Evolutionary conservation across 345 rosid species (phyloP).

Genomic region (Viola odorata): DNA sequence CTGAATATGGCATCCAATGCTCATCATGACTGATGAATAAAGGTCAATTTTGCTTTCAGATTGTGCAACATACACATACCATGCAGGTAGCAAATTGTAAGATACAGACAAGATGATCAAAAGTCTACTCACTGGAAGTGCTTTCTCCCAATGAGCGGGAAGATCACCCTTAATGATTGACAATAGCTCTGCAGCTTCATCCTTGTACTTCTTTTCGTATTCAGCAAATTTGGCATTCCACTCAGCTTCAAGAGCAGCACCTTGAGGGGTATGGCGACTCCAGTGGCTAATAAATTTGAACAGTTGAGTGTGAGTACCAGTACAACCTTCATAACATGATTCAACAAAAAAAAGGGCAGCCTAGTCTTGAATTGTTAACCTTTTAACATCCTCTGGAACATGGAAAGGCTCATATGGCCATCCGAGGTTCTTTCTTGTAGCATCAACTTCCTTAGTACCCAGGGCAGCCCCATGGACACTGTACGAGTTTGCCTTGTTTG

Average conservation of each 20-base stretch:
- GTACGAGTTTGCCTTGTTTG: constrained; percentile 91
- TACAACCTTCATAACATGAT: background rate
- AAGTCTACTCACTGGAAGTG: constrained; percentile 67
- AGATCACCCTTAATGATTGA: constrained; percentile 69
- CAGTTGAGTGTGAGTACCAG: constrained; percentile 6
- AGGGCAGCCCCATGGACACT: constrained; percentile 97
- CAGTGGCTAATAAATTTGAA: constrained; percentile 61
- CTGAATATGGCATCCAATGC: background rate
- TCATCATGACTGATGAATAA: background rate
- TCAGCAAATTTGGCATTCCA: constrained; percentile 85
- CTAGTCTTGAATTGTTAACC: constrained; percentile 34
- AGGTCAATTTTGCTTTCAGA: background rate
- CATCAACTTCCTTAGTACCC: constrained; percentile 98
- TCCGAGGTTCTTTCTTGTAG: constrained; percentile 93
- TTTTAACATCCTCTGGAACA: constrained; percentile 90
- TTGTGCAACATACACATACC: no score
- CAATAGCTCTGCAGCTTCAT: constrained; percentile 90
- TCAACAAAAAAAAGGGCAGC: background rate
- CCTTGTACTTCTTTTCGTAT: constrained; percentile 79
- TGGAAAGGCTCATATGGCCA: constrained; percentile 94
- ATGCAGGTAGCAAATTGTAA: no score
- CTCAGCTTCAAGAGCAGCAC: constrained; percentile 74
- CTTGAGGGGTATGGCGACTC: constrained; percentile 77
- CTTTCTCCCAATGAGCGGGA: constrained; percentile 92
- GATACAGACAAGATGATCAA: constrained; percentile 2